These are phyloP conservation scores for Psilocybe sp. DNA, from an alignment of 768 basidiomycete genomes.

Conservation along the genomic window DNA sequence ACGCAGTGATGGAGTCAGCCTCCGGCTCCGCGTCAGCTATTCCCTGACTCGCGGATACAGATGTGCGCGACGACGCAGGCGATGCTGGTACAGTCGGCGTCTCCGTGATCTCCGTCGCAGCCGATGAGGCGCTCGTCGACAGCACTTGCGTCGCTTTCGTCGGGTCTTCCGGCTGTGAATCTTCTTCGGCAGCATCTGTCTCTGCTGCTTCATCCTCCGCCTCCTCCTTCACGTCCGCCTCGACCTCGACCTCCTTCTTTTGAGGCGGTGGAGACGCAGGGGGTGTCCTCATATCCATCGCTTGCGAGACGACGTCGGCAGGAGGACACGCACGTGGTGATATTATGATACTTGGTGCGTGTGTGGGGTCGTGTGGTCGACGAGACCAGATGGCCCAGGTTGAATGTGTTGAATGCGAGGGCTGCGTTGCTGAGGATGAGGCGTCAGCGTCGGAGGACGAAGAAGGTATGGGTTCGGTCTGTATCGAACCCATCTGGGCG, in stretches of 20 bases:
- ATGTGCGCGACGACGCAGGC: conserved; percentile 60
- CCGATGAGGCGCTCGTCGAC: conserved; percentile 39
- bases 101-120: conserved; percentile 48
- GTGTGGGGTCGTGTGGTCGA: conserved; percentile 61
- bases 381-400: conserved; percentile 72
- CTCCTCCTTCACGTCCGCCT: background rate
- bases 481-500: background rate
- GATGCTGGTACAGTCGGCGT: conserved; percentile 53
- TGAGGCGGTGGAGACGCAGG: conserved; percentile 14
- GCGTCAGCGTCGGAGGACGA: background rate
- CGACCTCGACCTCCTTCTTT: background rate
- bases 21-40: background rate
- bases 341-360: conserved; percentile 71
- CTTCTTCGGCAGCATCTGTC: background rate
- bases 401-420: conserved; percentile 1
- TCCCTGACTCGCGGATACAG: conserved; percentile 32
- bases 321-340: conserved; percentile 65
- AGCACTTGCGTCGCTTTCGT: no score
- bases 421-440: background rate
- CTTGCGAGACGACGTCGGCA: conserved; percentile 49
- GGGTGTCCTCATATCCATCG: conserved; percentile 53
- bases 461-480: background rate
- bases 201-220: background rate
- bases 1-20: background rate
- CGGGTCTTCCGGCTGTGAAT: no score